Conservation (phyloP, 2,329 filamentous ascomycete species). For the Arachnomyces sp. region DNA sequence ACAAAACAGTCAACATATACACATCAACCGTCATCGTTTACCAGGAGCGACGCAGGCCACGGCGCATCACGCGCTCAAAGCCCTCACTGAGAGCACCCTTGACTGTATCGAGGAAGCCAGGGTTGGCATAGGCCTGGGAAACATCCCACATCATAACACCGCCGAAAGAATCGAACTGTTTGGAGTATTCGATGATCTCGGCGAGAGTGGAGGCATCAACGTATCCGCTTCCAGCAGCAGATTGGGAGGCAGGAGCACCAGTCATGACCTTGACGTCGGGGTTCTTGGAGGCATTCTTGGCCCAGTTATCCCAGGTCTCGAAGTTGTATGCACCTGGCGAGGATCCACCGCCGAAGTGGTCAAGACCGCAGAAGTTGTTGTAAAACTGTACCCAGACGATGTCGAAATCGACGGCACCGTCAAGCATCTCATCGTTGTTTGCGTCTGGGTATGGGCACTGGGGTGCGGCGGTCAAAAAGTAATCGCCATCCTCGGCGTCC, state of each 20-base stretch:
- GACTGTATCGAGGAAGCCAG: slow-evolving; percentile 47
- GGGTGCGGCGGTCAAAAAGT: slow-evolving; percentile 58
- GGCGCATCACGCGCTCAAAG: slow-evolving; percentile 38
- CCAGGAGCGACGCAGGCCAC: slow-evolving; percentile 1
- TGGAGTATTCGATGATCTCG: slow-evolving; percentile 47
- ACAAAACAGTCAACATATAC: no score
- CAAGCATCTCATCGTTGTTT: slow-evolving; percentile 51
- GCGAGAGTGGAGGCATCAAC: slow-evolving; percentile 39
- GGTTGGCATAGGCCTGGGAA: slow-evolving; percentile 53
- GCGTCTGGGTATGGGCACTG: slow-evolving; percentile 62
- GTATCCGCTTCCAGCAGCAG: slow-evolving; percentile 52
- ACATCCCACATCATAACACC: slow-evolving; percentile 66
- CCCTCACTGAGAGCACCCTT: slow-evolving; percentile 32
- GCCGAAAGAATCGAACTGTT: slow-evolving; percentile 53
- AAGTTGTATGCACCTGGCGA: slow-evolving; percentile 55
- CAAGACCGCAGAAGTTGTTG: slow-evolving; percentile 59
- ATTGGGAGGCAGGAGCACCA: slow-evolving; percentile 51
- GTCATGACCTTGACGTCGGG: slow-evolving; percentile 54
- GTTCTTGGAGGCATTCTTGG: slow-evolving; percentile 51
- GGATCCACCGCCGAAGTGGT: slow-evolving; percentile 41
- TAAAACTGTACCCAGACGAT: slow-evolving; percentile 61
- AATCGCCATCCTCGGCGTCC: slow-evolving; percentile 39
- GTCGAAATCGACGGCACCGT: slow-evolving; percentile 49
- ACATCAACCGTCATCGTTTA: background rate
- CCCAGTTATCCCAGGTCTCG: slow-evolving; percentile 59